These are phyloP conservation scores for Claviceps pusilla DNA, from an alignment of 2,329 filamentous ascomycete species.

Conservation along the genomic window DNA sequence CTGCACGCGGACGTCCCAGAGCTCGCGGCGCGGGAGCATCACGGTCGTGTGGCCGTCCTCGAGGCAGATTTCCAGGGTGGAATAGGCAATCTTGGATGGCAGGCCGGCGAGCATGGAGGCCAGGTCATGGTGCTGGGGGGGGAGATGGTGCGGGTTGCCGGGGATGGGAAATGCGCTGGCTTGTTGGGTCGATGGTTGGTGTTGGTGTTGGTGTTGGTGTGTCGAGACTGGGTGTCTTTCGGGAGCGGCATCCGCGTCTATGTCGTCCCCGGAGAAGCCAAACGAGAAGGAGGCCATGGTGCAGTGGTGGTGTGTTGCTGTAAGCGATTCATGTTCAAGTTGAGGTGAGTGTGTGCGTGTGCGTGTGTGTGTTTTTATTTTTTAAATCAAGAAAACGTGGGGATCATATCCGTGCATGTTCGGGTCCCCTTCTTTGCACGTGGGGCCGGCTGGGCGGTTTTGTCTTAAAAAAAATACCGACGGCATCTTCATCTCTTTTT, in stretches of 20 bases:
- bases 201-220: not conserved
- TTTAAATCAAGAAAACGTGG: not conserved
- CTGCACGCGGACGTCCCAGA: constrained; percentile 71
- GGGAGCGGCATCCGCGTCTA: constrained; percentile 28
- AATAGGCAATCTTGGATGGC: constrained; percentile 61
- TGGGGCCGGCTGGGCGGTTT: not conserved
- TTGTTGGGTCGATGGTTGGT: constrained; percentile 8
- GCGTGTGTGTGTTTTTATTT: not conserved
- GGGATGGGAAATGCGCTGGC: constrained; percentile 44
- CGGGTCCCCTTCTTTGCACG: not conserved
- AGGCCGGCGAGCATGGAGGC: constrained; percentile 38
- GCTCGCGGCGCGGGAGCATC: constrained; percentile 54
- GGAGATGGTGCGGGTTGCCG: constrained; percentile 41
- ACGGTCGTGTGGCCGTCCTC: constrained; percentile 36
- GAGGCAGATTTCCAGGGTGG: constrained; percentile 40
- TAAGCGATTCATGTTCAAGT: not conserved
- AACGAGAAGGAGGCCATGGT: constrained; percentile 39
- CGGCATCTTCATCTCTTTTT: no score
- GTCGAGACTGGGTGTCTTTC: no score
- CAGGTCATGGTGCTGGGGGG: constrained; percentile 36
- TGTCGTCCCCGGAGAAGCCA: constrained; percentile 48
- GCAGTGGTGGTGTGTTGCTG: not conserved
- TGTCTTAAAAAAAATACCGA: no score
- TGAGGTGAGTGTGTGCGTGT: not conserved
- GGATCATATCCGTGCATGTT: not conserved